phyloP scores from a whole-genome alignment of 2,329 filamentous ascomycete species.

The Penicillium sp. region DNA sequence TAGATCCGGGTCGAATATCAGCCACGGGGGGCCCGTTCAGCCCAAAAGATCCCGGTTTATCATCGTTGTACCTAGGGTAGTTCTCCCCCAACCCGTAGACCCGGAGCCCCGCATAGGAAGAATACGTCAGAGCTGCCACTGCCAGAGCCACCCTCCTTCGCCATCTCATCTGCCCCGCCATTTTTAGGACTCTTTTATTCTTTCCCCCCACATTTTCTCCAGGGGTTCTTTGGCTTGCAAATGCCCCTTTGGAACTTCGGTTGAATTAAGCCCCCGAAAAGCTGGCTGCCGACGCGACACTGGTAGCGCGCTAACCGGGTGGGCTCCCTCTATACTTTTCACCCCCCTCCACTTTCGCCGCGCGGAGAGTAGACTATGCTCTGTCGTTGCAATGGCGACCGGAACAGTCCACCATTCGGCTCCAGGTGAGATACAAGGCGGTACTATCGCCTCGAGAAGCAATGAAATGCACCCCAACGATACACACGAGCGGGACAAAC shows the following conservation, averaged over 20 bases:
- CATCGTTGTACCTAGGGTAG: too few species aligned
- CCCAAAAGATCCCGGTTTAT: constrained; percentile 28
- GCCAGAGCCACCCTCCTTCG: constrained; percentile 20
- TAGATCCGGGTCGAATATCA: constrained; percentile 18
- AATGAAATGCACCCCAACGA: constrained; percentile 24
- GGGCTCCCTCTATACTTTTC: constrained; percentile 24
- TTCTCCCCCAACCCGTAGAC: constrained; percentile 23
- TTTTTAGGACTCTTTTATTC: constrained; percentile 8
- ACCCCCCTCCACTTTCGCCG: constrained; percentile 9
- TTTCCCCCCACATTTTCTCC: constrained; percentile 1
- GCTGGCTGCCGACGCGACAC: constrained; percentile 21
- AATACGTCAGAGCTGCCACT: constrained; percentile 30
- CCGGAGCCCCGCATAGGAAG: constrained; percentile 24
- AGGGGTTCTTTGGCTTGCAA: constrained; percentile 6
- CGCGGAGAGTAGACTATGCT: constrained; percentile 35
- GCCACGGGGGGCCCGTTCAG: constrained; percentile 9
- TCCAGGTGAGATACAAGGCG: constrained; percentile 33
- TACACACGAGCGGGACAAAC: constrained; percentile 36
- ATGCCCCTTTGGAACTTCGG: constrained; percentile 15
- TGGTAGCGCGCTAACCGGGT: constrained; percentile 29
- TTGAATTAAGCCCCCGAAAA: constrained; percentile 10
- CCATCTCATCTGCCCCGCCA: constrained; percentile 20
- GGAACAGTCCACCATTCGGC: constrained; percentile 42
- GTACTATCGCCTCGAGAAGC: constrained; percentile 20
- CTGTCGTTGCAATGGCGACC: constrained; percentile 44